Evolutionary conservation across 2,329 filamentous ascomycete species (phyloP), one percentile per base, ranked within the genome.

Genomic region (Apiospora saccharicola): DNA sequence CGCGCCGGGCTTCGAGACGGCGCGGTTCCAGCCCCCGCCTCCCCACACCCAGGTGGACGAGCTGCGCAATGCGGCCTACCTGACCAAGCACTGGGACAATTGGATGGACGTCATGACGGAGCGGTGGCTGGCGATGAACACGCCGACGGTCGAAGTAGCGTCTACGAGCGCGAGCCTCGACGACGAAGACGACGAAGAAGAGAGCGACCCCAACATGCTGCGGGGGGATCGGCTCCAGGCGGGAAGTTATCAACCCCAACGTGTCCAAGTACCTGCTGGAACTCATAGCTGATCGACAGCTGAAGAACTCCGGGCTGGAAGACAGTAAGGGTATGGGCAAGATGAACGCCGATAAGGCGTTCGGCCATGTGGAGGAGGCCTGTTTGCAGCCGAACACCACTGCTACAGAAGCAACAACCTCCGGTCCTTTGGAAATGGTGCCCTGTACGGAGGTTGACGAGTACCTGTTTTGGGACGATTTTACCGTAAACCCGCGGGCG

Each of bases 401-500:
- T 71, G 7, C 57, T 71, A 14, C 30, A 41, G 30, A 72, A 30
- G 19, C 34, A n/a, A 34, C 72, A 24, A 57, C 72, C 7, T 34
- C 30, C 8, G 64, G 67, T 24, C 73, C 13, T 80, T 83, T 43
- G 76, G 73, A 16, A 78, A 76, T 1, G 76, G 75, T 22, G 13
- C 6, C 67, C 67, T 90, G 88, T 75, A 78, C 83, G 2, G 76
- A 78, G 3, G 85, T 85, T 1, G 79, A 85, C 19, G 81, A 85
- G 16, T 86, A 88, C 73, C 80, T 90, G 2, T 90, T 89, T 77
- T 86, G 85, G 78, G 86, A 87, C 68, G 81, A 82, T 0, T 89
- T 88, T 57, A 86, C 82, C 0, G 79, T 90, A 4, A 81, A 81
- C 19, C 74, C 75, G 51, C 77, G 79, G 30, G 84, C 81, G 22